Evolutionary conservation across 768 basidiomycete species (phyloP), one percentile per base, ranked within the genome.

Genomic region (Suillus variegatus): DNA sequence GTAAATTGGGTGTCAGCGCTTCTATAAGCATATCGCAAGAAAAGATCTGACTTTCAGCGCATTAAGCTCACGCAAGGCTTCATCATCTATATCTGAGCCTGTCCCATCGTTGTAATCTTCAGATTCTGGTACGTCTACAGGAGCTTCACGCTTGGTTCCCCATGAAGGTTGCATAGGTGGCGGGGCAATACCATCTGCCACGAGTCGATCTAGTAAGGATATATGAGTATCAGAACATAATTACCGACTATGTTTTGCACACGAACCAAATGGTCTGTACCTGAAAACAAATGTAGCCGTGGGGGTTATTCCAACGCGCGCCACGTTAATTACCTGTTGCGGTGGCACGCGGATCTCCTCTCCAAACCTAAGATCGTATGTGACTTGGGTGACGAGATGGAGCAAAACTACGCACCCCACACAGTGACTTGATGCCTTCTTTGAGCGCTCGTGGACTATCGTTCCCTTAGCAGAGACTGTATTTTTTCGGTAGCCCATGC

Each of bases 21-120:
- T 67, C 67, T 64, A 73, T 71, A 68, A 65, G 60, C 69, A 72
- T 66, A 51, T 52, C 62, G 20, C 36, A 61, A 61, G 44, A 43
- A 28, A 51, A 32, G 22, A 9, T 25, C 60, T 61, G 8, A 65
- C 63, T 35, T 56, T 67, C 32, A 55, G 55, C 38, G 54, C 56
- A 35, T 56, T 35, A 52, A 66, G 43, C 52, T 57, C 56, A 28
- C 49, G 32, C 47, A 51, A 47, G 18, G 38, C 43, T 36, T 63
- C 62, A 51, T 20, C 55, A 16, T 63, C 63, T 40, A 61, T 40
- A 62, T 61, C 60, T 20, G 22, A 38, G 35, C 49, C 51, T 40
- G 41, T 28, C 20, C 16, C 58, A 28, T 55, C 40, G 6, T 38
- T 60, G 40, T 58, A 2, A 25, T 58, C 25, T 25, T 58, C 56